Percentiles rank a stretch among this genome's conserved stretches.
These are phyloP conservation scores for Cadophora gregata DNA, from an alignment of 2,329 filamentous ascomycete genomes.

Conservation along the genomic window DNA sequence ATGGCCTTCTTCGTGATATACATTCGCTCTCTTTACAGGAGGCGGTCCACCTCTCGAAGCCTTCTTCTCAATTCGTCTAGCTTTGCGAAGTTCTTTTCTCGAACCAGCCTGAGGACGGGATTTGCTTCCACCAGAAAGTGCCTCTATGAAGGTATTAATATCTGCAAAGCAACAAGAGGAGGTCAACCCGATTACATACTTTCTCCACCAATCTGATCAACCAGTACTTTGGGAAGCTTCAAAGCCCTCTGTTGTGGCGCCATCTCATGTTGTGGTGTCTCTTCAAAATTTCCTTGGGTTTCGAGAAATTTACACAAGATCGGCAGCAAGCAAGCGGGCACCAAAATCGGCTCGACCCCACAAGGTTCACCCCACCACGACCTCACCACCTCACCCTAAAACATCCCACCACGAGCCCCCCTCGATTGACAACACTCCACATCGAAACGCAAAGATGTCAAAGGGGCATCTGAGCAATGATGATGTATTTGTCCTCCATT, in stretches of 20 bases:
- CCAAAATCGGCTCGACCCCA: slow-evolving; percentile 29
- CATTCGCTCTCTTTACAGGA: slow-evolving; percentile 38
- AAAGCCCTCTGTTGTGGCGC: slow-evolving; percentile 46
- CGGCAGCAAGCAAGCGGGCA: slow-evolving; percentile 9
- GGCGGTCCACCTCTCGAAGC: slow-evolving; percentile 36
- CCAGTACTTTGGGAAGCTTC: slow-evolving; percentile 51
- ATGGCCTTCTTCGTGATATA: slow-evolving; percentile 27
- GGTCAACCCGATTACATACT: slow-evolving; percentile 33
- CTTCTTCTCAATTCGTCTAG: slow-evolving; percentile 43
- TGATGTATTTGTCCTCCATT: slow-evolving; percentile 52
- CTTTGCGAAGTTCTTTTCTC: slow-evolving; percentile 45
- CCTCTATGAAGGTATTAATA: slow-evolving; percentile 30
- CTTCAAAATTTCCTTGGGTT: slow-evolving; percentile 14
- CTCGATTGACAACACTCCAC: background rate
- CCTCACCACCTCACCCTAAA: slow-evolving; percentile 20
- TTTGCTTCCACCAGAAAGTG: slow-evolving; percentile 33
- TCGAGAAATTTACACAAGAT: slow-evolving; percentile 24
- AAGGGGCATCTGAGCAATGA: slow-evolving; percentile 64
- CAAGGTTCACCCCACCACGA: slow-evolving; percentile 28
- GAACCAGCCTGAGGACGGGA: slow-evolving; percentile 28
- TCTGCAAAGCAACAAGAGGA: background rate
- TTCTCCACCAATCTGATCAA: slow-evolving; percentile 52
- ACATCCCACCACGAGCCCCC: slow-evolving; percentile 20
- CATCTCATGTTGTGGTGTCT: slow-evolving; percentile 29
- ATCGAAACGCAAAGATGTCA: slow-evolving; percentile 46